Evolutionary conservation across 176 grass and related monocot genomes (phyloP), one percentile per base, ranked within the genome.

Genomic region (Avena atlantica): DNA sequence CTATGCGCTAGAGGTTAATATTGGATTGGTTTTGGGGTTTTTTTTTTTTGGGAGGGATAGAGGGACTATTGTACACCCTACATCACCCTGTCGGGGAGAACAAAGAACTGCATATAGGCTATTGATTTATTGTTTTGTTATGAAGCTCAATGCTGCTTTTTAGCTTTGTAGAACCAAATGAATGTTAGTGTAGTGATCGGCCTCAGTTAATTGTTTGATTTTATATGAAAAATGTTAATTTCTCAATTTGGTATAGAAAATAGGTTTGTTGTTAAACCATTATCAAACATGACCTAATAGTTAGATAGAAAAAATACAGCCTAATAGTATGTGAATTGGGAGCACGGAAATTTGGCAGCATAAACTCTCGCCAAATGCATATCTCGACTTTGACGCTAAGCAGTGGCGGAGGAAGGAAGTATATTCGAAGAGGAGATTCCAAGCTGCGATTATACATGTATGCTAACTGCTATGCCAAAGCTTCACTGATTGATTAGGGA

Each of bases 381-480:
- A 58, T 58, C 56, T 17, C 52, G 14, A 16, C 5, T 55, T 55
- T 55, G 16, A 55, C 52, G 5, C 52, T 16, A 16, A 34, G 31
- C 31, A 34, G 31, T 34, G 31, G 31, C 31, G 31, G 31, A 34
- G 31, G 31, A 34, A 34, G 31, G 31, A 4, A 34, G 31, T 34
- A 34, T 34, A 83, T 77, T 31, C 14, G 83, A 44, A 59, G 53
- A 83, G 19, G 76, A 29, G 29, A 84, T 84, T 66, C 73, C 58
- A 56, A 48, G 70, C 17, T 9, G 36, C 21, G 8, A 23, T 50
- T 17, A 64, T 40, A 17, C 15, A 58, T 34, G 31, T 34, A 34
- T 34, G 31, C 31, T 34, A 34, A 34, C 31, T 58, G 16, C 52
- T 58, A 58, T 20, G 10, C 37, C 10, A 47, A 63, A 63, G 57